Evolutionary conservation across 176 grass and related monocot species (phyloP).

Genomic region (Eleusine indica): DNA sequence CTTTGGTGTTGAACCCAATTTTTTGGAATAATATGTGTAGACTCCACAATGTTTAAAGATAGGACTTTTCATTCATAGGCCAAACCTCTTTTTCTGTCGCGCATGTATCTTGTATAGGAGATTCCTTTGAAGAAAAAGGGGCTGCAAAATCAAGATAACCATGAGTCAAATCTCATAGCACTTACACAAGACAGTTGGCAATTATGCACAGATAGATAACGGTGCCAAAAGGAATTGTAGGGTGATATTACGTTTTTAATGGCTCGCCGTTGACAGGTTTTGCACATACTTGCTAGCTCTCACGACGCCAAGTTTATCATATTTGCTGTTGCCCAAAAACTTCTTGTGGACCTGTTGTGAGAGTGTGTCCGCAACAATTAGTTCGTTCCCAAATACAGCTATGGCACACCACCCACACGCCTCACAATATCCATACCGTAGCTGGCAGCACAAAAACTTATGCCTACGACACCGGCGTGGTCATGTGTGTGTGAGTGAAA

Average conservation of each 20-base stretch:
- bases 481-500: too few relatives aligned
- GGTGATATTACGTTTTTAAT: conserved; percentile 64
- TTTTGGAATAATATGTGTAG: not conserved
- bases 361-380: too few relatives aligned
- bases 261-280: conserved; percentile 66
- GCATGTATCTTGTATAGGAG: conserved; percentile 93
- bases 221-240: not conserved
- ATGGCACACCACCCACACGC: too few relatives aligned
- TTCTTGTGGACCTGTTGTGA: too few relatives aligned
- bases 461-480: too few relatives aligned
- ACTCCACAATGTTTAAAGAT: not conserved
- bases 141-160: conserved; percentile 53
- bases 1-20: not conserved
- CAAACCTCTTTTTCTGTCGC: conserved; percentile 82
- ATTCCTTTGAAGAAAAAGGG: conserved; percentile 87
- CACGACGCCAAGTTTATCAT: too few relatives aligned
- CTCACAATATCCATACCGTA: too few relatives aligned
- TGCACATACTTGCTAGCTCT: too few relatives aligned
- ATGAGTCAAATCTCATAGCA: conserved; percentile 41
- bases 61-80: not conserved
- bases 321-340: too few relatives aligned
- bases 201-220: conserved; percentile 7
- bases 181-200: conserved; percentile 13
- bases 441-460: too few relatives aligned
- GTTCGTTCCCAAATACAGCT: too few relatives aligned